phyloP scores from a whole-genome alignment of 1,139 yeast genomes.

The Kodamaea anthophila region DNA sequence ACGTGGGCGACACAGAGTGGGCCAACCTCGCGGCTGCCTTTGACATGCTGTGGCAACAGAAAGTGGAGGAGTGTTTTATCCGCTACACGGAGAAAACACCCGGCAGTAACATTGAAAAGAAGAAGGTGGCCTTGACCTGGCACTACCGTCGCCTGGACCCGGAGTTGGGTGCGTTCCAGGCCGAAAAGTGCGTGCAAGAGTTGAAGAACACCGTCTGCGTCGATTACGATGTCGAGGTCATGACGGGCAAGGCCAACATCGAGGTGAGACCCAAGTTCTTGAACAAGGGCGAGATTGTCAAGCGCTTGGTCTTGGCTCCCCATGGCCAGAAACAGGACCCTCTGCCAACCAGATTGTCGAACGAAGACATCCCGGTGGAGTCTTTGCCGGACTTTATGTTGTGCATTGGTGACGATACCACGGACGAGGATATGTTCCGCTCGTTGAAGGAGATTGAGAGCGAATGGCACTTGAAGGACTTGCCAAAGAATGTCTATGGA shows the following conservation, averaged over 20 bases:
- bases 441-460: constrained; percentile 59
- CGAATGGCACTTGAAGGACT: constrained; percentile 33
- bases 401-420: constrained; percentile 91
- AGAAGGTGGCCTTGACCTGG: constrained; percentile 95
- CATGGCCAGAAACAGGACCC: constrained; percentile 47
- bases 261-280: constrained; percentile 93
- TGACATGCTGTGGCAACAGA: constrained; percentile 92
- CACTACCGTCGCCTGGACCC: constrained; percentile 95
- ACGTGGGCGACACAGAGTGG: constrained; percentile 62
- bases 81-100: constrained; percentile 84
- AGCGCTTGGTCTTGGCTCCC: constrained; percentile 59
- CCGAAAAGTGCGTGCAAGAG: constrained; percentile 63
- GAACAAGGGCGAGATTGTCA: constrained; percentile 95
- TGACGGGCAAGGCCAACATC: constrained; percentile 94
- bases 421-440: constrained; percentile 96
- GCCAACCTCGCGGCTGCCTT: constrained; percentile 71
- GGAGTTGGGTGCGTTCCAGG: constrained; percentile 82
- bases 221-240: constrained; percentile 85
- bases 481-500: constrained; percentile 41
- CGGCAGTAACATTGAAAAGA: constrained; percentile 79
- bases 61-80: constrained; percentile 67
- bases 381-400: constrained; percentile 74
- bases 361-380: constrained; percentile 33
- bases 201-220: constrained; percentile 54
- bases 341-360: constrained; percentile 18